Evolutionary conservation across 352 stramenopile genomes (phyloP).

Genomic region (Phytophthora capsici): DNA sequence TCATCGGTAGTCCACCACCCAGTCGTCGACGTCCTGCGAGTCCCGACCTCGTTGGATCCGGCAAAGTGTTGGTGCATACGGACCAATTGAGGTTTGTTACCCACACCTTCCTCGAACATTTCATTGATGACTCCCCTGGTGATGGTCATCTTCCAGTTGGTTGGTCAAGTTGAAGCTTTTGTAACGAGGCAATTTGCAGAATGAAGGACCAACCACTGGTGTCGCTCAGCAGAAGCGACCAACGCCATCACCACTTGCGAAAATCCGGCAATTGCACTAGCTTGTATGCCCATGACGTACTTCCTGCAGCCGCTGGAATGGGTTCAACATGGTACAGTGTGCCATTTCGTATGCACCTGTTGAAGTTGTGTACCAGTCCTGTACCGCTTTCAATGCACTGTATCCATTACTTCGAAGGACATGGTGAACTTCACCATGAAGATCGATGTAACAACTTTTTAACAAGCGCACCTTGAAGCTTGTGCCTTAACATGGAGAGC

Average conservation of each 20-base stretch:
- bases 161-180: conserved; percentile 5
- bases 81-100: conserved; percentile 2
- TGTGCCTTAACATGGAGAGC: too few relatives aligned
- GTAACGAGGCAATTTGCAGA: background rate
- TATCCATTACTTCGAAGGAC: too few relatives aligned
- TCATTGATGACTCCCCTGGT: conserved; percentile 6
- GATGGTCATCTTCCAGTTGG: conserved; percentile 6
- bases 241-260: background rate
- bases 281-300: conserved; percentile 12
- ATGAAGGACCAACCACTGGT: background rate
- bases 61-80: conserved; percentile 6
- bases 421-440: background rate
- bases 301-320: background rate
- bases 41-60: background rate
- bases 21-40: background rate
- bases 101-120: conserved; percentile 1
- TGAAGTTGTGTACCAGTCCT: conserved; percentile 14
- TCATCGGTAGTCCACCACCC: conserved; percentile 43
- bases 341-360: conserved; percentile 8
- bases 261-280: background rate
- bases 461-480: too few relatives aligned
- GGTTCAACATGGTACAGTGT: conserved; percentile 12
- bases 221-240: background rate
- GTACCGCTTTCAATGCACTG: conserved; percentile 10
- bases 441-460: too few relatives aligned